Evolutionary conservation across 495 filamentous ascomycete genomes (phyloP), one percentile per base, ranked within the genome.

Genomic region (Penicillium pancosmium): DNA sequence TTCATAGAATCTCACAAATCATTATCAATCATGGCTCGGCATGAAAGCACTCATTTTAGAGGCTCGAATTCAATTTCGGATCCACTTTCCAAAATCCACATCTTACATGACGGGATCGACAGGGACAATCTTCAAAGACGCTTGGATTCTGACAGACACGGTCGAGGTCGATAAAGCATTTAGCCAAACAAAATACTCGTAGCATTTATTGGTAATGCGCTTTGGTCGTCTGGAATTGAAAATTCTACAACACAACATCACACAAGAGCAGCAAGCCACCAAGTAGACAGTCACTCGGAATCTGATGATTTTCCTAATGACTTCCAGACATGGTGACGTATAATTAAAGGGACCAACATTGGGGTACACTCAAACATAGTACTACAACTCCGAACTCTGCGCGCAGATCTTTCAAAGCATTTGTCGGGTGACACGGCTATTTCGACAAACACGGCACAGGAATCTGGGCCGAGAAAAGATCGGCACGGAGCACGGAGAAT

Each of bases 401-500:
- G 1, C 1, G 27, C 5, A 31, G 8, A 31, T 1, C 27, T 31
- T 31, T 0, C 27, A 31, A 9, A 9, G 27, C 27, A 31, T 31
- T 31, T 31, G 8, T 31, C 27, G 46, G 46, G 10, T 48, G 9
- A 8, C 46, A 27, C 46, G 46, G 46, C 46, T 48, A 27, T 9
- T 19, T 15, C 46, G 46, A 48, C 9, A 48, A 48, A 48, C 21
- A 23, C 46, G 46, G 19, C 21, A 23, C 46, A 27, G 21, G 12
- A 48, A 48, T n/a, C 46, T 27, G 19, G 21, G 19, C 46, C 46
- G 23, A 19, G 16, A 44, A n/a, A 27, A 27, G 46, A 48, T 48
- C 46, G 46, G n/a, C 46, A 48, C 23, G 19, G 46, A 3, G 41
- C 27, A 38, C 36, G 36, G 34, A 52, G 23, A 18, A 44, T 52